Evolutionary conservation across 805 yeast genomes (phyloP).

Genomic region (Yarrowia sp.): DNA sequence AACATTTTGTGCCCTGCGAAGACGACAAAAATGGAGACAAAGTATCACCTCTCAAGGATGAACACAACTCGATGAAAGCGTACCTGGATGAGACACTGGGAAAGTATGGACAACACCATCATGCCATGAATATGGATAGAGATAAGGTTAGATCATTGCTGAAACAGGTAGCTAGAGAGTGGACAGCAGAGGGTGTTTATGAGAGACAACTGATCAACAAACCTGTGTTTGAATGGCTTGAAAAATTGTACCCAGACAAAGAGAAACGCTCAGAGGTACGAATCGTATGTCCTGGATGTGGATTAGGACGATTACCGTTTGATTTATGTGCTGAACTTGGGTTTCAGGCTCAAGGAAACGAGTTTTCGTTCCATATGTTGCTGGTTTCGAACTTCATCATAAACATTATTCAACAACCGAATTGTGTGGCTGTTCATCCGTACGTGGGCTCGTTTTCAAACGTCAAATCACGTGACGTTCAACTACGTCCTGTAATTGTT

Average conservation of each 20-base stretch:
- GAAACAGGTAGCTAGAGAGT: slow-evolving; percentile 74
- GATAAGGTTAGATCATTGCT: slow-evolving; percentile 59
- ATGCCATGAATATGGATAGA: slow-evolving; percentile 45
- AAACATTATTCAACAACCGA: slow-evolving; percentile 28
- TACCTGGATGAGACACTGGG: neutral
- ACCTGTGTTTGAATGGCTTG: slow-evolving; percentile 50
- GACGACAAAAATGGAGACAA: neutral
- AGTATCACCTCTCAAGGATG: neutral
- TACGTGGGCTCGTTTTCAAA: slow-evolving; percentile 68
- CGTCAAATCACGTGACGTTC: slow-evolving; percentile 50
- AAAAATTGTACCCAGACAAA: slow-evolving; percentile 36
- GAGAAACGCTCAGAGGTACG: slow-evolving; percentile 33
- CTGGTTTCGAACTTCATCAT: slow-evolving; percentile 46
- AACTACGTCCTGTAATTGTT: slow-evolving; percentile 47
- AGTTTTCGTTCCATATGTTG: slow-evolving; percentile 77
- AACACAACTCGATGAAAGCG: slow-evolving; percentile 5
- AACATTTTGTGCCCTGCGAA: neutral
- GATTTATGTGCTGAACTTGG: slow-evolving; percentile 48
- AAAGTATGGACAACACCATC: neutral
- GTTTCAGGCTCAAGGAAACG: slow-evolving; percentile 68
- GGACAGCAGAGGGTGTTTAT: slow-evolving; percentile 54
- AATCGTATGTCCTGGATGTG: slow-evolving; percentile 85
- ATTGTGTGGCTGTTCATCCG: slow-evolving; percentile 36
- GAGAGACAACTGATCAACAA: slow-evolving; percentile 59
- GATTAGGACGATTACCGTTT: slow-evolving; percentile 78